Evolutionary conservation across 768 basidiomycete genomes (phyloP), one percentile per base, ranked within the genome.

Genomic region (Cystobasidium tubakii): DNA sequence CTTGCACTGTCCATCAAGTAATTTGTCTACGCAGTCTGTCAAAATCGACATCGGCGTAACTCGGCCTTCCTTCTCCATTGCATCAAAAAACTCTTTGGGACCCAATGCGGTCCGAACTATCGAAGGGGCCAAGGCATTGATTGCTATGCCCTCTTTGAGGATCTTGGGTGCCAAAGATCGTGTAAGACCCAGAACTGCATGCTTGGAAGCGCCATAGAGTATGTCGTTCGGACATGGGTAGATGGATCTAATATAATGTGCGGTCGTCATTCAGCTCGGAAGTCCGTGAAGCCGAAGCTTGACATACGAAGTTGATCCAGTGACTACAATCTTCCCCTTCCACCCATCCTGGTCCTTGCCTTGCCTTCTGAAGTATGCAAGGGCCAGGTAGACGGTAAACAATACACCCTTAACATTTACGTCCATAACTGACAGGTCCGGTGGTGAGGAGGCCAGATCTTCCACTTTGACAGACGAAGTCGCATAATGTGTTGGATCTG

Each of bases 291-390:
- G n/a, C n/a, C 33, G 6, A 25, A 60, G 27, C 57, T 60, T 2
- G 27, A 62, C 60, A 6, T 33, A 54, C 25, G 73, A 66, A 15
- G 62, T 54, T 23, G 63, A 66, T 17, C 33, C 73, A 36, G 73
- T 60, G 10, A 53, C 43, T n/a, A 73, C 15, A 4, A 73, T 36
- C 71, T 66, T 73, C 13, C 73, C 73, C 17, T 64, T 42, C 62
- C 31, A 46, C 36, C 73, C 73, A 25, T 65, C 31, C 12, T 17
- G 12, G 39, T 73, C 73, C 9, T 6, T 7, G 12, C 39, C 64
- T 29, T 73, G 73, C 39, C 33, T 44, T 27, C 73, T 42, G 44
- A 73, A 73, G 34, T 73, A 62, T 1, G 63, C 62, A 12, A 73
- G n/a, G 1, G 73, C 73, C 9, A 66, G 43, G 25, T 72, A 62